Conservation (phyloP, 225 moss, liverwort and hornwort genomes). For the Polytrichum commune region DNA sequence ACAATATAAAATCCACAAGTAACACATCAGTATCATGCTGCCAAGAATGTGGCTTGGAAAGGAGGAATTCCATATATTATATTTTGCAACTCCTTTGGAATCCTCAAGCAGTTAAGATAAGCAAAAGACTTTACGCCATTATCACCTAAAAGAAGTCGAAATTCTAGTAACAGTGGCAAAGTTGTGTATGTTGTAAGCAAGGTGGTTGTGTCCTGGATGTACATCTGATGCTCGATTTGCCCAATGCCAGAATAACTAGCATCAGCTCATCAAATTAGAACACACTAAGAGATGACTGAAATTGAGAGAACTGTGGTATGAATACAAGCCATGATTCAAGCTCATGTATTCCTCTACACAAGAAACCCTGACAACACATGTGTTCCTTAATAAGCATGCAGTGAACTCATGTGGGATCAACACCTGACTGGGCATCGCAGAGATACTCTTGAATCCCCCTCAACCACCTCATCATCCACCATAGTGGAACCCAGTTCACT, state of each 20-base stretch:
- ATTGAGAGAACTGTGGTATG: too few relatives aligned
- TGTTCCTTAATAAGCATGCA: too few relatives aligned
- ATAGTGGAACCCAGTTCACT: constrained; percentile 21
- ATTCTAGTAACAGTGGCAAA: neutral
- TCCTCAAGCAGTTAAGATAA: constrained; percentile 4
- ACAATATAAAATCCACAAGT: constrained; percentile 13
- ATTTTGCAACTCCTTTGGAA: neutral
- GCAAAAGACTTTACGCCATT: neutral
- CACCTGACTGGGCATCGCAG: constrained; percentile 96
- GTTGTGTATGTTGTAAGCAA: too few relatives aligned
- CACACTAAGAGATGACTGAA: too few relatives aligned
- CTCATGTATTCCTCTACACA: too few relatives aligned
- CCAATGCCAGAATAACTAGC: too few relatives aligned
- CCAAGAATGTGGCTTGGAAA: neutral
- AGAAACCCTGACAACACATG: too few relatives aligned
- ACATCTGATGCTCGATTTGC: too few relatives aligned
- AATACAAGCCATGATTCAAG: too few relatives aligned
- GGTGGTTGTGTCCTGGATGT: too few relatives aligned
- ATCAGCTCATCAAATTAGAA: too few relatives aligned
- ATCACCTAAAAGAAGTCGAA: neutral
- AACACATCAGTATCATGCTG: constrained; percentile 4
- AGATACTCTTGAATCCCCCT: constrained; percentile 83
- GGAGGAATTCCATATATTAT: too few relatives aligned
- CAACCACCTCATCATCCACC: constrained; percentile 88
- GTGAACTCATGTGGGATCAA: constrained; percentile 2